Evolutionary conservation across 192 early-diverging fungal genomes (phyloP).

Genomic region (Backusella mclennaniae): DNA sequence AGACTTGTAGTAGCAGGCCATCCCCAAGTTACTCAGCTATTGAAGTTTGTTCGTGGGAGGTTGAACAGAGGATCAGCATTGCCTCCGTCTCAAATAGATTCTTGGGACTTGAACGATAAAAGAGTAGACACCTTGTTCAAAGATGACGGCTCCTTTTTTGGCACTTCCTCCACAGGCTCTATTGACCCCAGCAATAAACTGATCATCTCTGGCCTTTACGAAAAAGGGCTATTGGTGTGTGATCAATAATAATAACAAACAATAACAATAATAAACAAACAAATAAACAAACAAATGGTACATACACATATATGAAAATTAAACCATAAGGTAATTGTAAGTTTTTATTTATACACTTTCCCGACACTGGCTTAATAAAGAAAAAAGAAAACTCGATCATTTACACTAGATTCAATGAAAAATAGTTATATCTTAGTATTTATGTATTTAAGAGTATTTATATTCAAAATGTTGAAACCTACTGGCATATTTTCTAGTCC

Average conservation of each 20-base stretch:
- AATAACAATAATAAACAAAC: not conserved
- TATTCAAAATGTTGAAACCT: not conserved
- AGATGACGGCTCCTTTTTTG: conserved; percentile 21
- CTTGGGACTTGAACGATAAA: conserved; percentile 14
- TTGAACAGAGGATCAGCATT: not conserved
- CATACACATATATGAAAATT: not conserved
- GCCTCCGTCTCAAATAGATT: conserved; percentile 22
- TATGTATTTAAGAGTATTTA: no score
- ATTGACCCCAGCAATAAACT: not conserved
- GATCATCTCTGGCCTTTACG: conserved; percentile 8
- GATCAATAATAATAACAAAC: conserved; percentile 7
- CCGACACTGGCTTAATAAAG: not conserved
- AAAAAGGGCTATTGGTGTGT: conserved; percentile 13
- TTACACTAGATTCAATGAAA: not conserved
- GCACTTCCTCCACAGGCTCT: conserved; percentile 15
- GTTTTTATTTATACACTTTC: conserved; percentile 11
- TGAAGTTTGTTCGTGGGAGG: not conserved
- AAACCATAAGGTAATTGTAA: not conserved
- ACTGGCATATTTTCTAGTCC: conserved; percentile 89
- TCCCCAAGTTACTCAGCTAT: conserved; percentile 16
- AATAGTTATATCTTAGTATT: not conserved
- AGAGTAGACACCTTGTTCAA: conserved; percentile 1
- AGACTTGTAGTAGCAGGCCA: conserved; percentile 31
- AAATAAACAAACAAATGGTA: not conserved
- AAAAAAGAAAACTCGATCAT: not conserved